phyloP scores from a whole-genome alignment of 1,284 basidiomycete species.

The Ustilago curta region DNA sequence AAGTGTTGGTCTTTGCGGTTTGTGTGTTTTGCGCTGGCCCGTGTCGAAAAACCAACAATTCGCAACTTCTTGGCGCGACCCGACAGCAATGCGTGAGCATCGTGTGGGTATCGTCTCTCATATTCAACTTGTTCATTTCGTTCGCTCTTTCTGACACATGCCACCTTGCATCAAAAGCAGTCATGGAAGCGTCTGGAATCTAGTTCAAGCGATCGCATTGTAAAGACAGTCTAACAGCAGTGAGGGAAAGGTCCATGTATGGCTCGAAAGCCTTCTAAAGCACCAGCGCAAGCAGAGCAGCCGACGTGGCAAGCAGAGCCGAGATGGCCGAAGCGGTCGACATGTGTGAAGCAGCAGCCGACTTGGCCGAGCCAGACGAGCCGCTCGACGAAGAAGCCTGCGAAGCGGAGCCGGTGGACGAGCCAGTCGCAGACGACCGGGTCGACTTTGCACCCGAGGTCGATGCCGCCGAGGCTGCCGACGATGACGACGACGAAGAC shows the following conservation, averaged over 20 bases:
- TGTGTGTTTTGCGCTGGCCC: neutral
- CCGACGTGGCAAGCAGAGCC: conserved; percentile 21
- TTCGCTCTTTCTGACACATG: conserved; percentile 8
- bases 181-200: neutral
- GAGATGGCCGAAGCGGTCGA: conserved; percentile 11
- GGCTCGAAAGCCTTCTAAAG: neutral
- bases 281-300: conserved; percentile 25
- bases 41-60: too few relatives aligned
- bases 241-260: neutral
- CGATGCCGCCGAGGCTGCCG: conserved; percentile 5
- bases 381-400: conserved; percentile 5
- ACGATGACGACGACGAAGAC: conserved; percentile 11
- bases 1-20: conserved; percentile 15
- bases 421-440: conserved; percentile 6
- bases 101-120: too few relatives aligned
- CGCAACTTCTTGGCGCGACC: too few relatives aligned
- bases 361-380: conserved; percentile 6
- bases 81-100: too few relatives aligned
- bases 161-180: too few relatives aligned
- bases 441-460: conserved; percentile 2
- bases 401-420: conserved; percentile 4
- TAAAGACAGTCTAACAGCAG: neutral
- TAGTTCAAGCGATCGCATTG: neutral
- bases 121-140: neutral
- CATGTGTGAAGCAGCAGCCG: conserved; percentile 1